Evolutionary conservation across 345 rosid genomes (phyloP), one percentile per base, ranked within the genome.

Genomic region (Draba incana): DNA sequence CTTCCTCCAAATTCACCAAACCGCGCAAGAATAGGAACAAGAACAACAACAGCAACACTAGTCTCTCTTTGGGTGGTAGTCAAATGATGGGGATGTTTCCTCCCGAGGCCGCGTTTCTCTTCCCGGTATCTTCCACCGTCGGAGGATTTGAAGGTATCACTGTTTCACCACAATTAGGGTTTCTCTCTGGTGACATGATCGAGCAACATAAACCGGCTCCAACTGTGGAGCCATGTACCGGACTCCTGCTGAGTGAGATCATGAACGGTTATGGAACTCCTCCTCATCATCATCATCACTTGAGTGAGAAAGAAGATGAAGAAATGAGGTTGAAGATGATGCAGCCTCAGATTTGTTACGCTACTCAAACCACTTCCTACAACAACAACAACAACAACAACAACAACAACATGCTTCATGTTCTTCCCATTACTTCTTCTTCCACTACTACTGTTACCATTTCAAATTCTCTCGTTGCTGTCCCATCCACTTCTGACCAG

Each of bases 1-100:
- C 97, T 3, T 82, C 85, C 2, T 80, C 88, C 9, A 92, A 78
- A 73, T 75, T 88, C 25, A 84, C 96, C 23, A 85, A 61, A 79
- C 64, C 53, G 59, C 90, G 45, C 51, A 69, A 70, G 13, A 76
- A 12, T 82, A 56, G 81, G 59, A 60, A 13, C 27, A 75, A 77
- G 76, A 69, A 77, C 85, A 75, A 50, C 82, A 76, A 43, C 62
- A 83, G 59, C 84, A 80, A 42, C 75, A 80, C 20, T 72, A 73
- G 23, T 45, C 71, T 76, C 38, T 64, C 78, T 69, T 43, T 75
- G 27, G 78, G 69, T 68, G 69, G 49, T 50, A 69, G 15, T 64
- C 79, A 64, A 47, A 69, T 75, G 64, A 62, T 75, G 33, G 77
- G 71, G 54, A 83, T 84, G 77, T 76, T 81, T 47, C 61, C 79